Base-by-base conservation (phyloP, 768 basidiomycete genomes). In the Amanita muscaria region DNA sequence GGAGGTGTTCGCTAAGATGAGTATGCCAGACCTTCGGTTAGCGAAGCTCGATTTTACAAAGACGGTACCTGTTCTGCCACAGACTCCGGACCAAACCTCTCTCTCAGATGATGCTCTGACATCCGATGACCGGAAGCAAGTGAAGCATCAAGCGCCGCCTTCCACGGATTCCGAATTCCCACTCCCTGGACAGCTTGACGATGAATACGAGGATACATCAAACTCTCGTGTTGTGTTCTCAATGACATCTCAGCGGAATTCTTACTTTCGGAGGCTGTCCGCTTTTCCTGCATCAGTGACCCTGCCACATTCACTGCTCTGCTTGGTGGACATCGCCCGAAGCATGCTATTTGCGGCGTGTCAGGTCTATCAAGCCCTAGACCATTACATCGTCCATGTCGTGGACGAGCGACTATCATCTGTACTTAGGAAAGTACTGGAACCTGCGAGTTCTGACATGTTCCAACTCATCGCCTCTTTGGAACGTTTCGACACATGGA, bases 181-280 rank as follows among this genome's bases (percentile, higher is more conserved):
- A 24, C 8, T 25, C 18, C 24, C 19, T 5, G 15, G 12, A 9
- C 23, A 31, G 36, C 62, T 46, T 52, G 59, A 42, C 56, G 52
- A 51, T 39, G 30, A 50, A 44, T 46, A 51, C 42, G 45, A 42
- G 36, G 52, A 59, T 29, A 48, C 54, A 42, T 63, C 49, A 22
- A 56, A 55, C 21, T 58, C 65, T 2, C 68, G 65, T 33, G 61
- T 70, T 1, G 66, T 73, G 3, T 75, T 77, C 15, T 70, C 79
- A 3, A 78, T 86, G 62, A 80, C 89, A 32, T 73, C 77, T 3
- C 88, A 93, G 56, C 79, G 88, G 18, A 86, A 90, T 55, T 87
- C 89, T 1, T 98, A 99, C 63, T 99, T 99, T 65, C 83, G 84
- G 29, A 80, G 92, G n/a, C 69, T 94, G 18, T 91, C 90, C 2